Percentiles rank a stretch among this genome's conserved stretches.
Evolutionary conservation across 202 grass and related monocot species (phyloP).

Genomic region (Schoenoplectus triqueter): DNA sequence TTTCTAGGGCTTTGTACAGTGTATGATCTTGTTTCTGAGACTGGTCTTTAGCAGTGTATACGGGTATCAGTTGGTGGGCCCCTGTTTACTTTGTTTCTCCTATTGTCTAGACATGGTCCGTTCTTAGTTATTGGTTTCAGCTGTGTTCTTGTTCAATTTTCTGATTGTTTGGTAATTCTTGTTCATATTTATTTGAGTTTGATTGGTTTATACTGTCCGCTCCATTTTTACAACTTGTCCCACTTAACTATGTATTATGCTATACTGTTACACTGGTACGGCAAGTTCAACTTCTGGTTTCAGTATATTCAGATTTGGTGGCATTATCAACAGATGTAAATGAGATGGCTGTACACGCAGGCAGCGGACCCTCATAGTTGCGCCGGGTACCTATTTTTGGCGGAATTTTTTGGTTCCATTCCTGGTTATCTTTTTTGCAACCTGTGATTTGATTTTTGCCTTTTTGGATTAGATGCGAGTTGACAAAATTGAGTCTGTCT

Average conservation of each 20-base stretch:
- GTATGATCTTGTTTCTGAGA: not conserved
- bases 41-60: not conserved
- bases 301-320: not conserved
- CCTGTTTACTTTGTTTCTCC: not conserved
- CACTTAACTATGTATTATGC: too few species aligned
- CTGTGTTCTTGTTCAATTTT: not conserved
- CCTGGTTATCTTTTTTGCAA: not conserved
- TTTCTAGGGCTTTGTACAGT: not conserved
- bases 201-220: not conserved
- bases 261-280: not conserved
- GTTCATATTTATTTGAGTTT: not conserved
- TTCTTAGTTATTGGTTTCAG: not conserved
- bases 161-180: not conserved
- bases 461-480: not conserved
- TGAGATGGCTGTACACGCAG: not conserved
- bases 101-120: not conserved
- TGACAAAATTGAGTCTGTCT: conserved; percentile 11
- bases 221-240: too few species aligned
- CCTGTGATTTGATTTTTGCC: not conserved
- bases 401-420: not conserved
- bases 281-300: not conserved
- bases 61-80: not conserved
- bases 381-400: too few species aligned
- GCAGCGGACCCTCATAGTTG: too few species aligned
- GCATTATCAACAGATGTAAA: not conserved